Conservation (phyloP, 2,329 filamentous ascomycete species). For the Claviceps monticola region DNA sequence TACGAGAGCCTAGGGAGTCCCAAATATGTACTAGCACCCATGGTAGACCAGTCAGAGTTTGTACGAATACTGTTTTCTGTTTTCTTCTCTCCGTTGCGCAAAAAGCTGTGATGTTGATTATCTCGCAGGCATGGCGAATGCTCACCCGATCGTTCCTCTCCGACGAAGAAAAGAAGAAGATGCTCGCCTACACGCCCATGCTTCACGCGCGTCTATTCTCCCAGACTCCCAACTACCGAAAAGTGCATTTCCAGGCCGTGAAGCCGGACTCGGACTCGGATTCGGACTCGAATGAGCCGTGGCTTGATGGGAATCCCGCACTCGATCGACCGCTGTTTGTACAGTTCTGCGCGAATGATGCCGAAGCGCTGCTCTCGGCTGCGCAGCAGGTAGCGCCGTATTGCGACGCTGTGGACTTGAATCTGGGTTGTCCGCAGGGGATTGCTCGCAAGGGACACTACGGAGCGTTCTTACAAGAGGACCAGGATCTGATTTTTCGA, state of each 20-base stretch:
- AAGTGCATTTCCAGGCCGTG: constrained; percentile 65
- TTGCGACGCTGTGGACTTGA: constrained; percentile 91
- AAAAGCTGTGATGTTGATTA: not conserved
- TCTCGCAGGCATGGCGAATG: constrained; percentile 76
- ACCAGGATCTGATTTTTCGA: constrained; percentile 69
- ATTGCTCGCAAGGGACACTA: constrained; percentile 87
- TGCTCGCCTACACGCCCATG: constrained; percentile 93
- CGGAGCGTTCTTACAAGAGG: constrained; percentile 87
- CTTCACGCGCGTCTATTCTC: constrained; percentile 81
- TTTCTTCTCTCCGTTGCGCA: not conserved
- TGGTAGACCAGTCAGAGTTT: constrained; percentile 98
- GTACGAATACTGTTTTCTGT: constrained; percentile 35
- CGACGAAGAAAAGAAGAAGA: constrained; percentile 42
- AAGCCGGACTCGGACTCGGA: constrained; percentile 13
- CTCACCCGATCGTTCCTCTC: constrained; percentile 86
- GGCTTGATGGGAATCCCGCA: constrained; percentile 74
- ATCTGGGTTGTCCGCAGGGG: constrained; percentile 89
- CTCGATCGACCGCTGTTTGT: constrained; percentile 86
- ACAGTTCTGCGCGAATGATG: constrained; percentile 89
- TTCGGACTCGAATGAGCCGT: constrained; percentile 23
- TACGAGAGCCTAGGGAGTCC: constrained; percentile 92
- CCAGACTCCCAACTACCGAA: constrained; percentile 62
- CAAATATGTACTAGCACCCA: constrained; percentile 81
- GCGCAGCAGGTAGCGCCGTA: constrained; percentile 68
- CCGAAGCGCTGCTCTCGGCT: constrained; percentile 64